phyloP scores from a whole-genome alignment of 1,139 yeast species.

The Nakaseomyces uthaithaninus region DNA sequence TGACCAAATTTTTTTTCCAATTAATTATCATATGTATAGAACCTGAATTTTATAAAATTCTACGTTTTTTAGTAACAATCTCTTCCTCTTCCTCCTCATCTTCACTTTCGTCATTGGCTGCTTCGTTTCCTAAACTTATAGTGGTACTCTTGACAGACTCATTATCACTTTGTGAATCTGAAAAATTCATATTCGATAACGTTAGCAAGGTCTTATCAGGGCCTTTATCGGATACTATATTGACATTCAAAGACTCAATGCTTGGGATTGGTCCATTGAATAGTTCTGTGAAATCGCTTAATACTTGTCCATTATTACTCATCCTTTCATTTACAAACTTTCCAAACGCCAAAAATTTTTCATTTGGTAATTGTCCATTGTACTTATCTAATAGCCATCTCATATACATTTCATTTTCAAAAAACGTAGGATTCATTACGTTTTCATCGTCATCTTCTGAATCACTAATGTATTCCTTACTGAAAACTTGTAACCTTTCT shows the following conservation, averaged over 20 bases:
- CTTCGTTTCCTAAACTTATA: too few relatives aligned
- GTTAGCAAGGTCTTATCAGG: conserved; percentile 16
- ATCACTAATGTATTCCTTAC: conserved; percentile 30
- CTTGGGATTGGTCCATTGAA: conserved; percentile 28
- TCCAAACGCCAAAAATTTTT: conserved; percentile 20
- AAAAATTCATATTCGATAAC: conserved; percentile 8
- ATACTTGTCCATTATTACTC: conserved; percentile 17
- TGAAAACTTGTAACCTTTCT: conserved; percentile 13
- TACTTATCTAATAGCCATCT: conserved; percentile 27
- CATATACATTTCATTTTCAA: conserved; percentile 32
- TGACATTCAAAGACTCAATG: conserved; percentile 11
- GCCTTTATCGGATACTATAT: conserved; percentile 8
- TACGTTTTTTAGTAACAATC: conserved; percentile 7
- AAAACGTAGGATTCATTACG: conserved; percentile 22
- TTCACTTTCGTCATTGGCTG: background rate
- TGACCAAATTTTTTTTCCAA: too few relatives aligned
- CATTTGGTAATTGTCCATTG: conserved; percentile 24
- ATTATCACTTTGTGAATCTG: background rate
- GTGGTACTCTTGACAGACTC: too few relatives aligned
- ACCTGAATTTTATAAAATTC: conserved; percentile 4
- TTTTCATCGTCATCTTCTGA: conserved; percentile 29
- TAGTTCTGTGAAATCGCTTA: conserved; percentile 21
- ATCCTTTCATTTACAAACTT: conserved; percentile 28
- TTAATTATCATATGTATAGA: conserved; percentile 2
- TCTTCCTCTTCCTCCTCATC: conserved; percentile 2